These are phyloP conservation scores for Zoysia pacifica DNA, from an alignment of 176 grass and related monocot genomes.

Conservation along the genomic window DNA sequence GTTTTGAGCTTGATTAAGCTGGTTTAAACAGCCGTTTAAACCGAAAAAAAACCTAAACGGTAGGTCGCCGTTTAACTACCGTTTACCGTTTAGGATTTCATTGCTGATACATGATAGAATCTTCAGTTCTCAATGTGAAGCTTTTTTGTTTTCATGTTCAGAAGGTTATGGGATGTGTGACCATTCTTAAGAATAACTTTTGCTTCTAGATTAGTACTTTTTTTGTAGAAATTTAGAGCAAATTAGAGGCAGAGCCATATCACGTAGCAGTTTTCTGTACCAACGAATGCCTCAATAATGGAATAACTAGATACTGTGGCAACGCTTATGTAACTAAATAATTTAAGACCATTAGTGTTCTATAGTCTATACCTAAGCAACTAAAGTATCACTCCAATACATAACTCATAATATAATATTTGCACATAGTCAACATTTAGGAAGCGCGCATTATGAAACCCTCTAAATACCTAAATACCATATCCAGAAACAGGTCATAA, in stretches of 20 bases:
- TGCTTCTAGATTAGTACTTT: no score
- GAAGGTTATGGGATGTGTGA: no score
- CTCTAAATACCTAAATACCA: conserved; percentile 2
- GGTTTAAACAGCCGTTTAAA: no score
- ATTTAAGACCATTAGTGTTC: neutral
- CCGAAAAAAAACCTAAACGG: no score
- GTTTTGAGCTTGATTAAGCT: no score
- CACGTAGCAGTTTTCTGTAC: neutral
- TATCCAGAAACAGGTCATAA: neutral
- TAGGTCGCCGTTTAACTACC: no score
- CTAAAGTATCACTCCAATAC: neutral
- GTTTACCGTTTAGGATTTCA: no score
- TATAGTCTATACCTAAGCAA: neutral
- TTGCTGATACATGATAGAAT: no score
- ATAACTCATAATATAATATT: neutral
- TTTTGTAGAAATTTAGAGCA: neutral
- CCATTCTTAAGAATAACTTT: no score
- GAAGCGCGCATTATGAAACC: no score
- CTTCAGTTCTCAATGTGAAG: no score
- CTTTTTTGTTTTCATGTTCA: no score
- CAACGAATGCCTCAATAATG: neutral
- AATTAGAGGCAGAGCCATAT: neutral
- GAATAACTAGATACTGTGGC: neutral
- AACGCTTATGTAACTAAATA: neutral
- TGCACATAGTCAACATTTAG: neutral